These are phyloP conservation scores for Epichloe scottii DNA, from an alignment of 2,329 filamentous ascomycete genomes.

Conservation along the genomic window DNA sequence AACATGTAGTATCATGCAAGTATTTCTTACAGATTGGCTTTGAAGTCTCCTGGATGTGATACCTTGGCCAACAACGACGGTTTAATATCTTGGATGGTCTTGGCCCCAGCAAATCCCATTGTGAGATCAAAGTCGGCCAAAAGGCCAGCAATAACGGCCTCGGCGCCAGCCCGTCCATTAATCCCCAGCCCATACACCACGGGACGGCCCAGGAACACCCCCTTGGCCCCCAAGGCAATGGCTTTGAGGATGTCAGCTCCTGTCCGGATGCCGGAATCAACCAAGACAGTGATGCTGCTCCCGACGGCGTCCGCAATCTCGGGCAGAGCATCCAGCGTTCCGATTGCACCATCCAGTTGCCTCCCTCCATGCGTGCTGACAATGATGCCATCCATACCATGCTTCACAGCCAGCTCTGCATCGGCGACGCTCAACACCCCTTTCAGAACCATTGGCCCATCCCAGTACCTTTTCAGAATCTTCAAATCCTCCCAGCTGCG, in stretches of 20 bases:
- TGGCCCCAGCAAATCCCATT: constrained; percentile 41
- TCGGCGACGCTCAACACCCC: constrained; percentile 29
- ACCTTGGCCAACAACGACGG: constrained; percentile 20
- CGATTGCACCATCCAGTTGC: constrained; percentile 26
- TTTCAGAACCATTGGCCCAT: constrained; percentile 35
- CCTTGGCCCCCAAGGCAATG: constrained; percentile 27
- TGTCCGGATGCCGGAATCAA: constrained; percentile 28
- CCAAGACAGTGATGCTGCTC: constrained; percentile 42
- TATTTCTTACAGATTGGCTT: constrained; percentile 16
- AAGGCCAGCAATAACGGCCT: constrained; percentile 35
- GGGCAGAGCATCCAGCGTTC: constrained; percentile 41
- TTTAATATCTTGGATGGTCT: constrained; percentile 25
- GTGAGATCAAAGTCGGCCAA: constrained; percentile 34
- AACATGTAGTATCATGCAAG: no score
- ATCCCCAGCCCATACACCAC: constrained; percentile 24
- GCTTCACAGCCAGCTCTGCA: constrained; percentile 23
- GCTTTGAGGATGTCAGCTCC: constrained; percentile 29
- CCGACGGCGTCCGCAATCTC: constrained; percentile 42
- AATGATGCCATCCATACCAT: constrained; percentile 27
- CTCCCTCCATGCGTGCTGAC: constrained; percentile 31
- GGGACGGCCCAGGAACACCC: constrained; percentile 31
- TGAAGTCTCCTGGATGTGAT: constrained; percentile 21
- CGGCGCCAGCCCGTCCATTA: constrained; percentile 34
- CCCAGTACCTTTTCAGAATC: constrained; percentile 47
- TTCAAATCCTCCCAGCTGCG: constrained; percentile 50